phyloP scores from a whole-genome alignment of 768 basidiomycete species.

The Hemileccinum impolitum region DNA sequence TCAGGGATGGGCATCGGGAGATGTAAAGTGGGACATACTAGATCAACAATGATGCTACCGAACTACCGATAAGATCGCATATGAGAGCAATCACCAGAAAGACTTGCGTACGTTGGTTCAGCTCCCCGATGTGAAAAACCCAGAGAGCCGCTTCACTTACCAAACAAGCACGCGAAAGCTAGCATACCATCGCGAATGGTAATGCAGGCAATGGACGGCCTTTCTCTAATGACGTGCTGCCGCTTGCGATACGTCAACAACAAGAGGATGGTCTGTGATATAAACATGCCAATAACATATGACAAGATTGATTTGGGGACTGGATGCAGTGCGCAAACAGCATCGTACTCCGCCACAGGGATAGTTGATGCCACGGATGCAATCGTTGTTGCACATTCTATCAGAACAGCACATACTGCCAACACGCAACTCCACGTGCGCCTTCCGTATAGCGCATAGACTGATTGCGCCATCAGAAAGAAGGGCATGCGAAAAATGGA shows the following conservation, averaged over 20 bases:
- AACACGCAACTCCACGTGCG: neutral
- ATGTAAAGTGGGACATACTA: constrained; percentile 6
- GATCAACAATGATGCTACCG: constrained; percentile 6
- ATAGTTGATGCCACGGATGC: neutral
- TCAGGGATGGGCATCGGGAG: neutral
- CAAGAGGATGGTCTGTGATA: constrained; percentile 17
- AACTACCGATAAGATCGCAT: neutral
- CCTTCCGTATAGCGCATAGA: constrained; percentile 17
- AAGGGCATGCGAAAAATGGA: neutral
- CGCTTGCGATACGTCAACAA: constrained; percentile 18
- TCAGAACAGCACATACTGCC: constrained; percentile 4
- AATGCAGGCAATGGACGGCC: constrained; percentile 8
- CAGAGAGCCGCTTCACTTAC: constrained; percentile 7
- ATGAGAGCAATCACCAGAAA: constrained; percentile 11
- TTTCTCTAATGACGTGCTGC: neutral
- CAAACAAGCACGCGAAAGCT: constrained; percentile 10
- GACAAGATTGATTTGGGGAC: constrained; percentile 2
- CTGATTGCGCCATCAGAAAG: constrained; percentile 5
- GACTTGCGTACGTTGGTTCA: constrained; percentile 1
- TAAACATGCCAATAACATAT: constrained; percentile 6
- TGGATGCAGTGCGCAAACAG: constrained; percentile 7
- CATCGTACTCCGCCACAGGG: constrained; percentile 12
- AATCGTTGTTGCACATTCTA: constrained; percentile 9
- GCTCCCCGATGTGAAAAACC: neutral
- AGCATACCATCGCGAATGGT: constrained; percentile 25